Evolutionary conservation across 2,329 filamentous ascomycete genomes (phyloP), one percentile per base, ranked within the genome.

Genomic region (Pyricularia sp.): DNA sequence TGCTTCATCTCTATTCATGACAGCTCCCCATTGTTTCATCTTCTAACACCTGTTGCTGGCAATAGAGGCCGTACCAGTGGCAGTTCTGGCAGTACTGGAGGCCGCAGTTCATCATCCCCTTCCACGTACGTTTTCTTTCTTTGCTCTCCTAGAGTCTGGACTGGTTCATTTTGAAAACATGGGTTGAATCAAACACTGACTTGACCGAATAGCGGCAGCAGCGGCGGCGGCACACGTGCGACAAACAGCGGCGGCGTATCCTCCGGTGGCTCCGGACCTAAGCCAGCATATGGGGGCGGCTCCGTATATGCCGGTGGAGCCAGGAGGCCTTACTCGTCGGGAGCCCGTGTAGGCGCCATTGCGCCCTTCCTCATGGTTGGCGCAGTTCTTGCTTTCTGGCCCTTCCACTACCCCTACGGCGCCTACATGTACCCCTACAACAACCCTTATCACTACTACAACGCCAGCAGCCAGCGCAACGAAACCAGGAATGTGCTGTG

Each of bases 291-390:
- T 70, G 87, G 85, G 60, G 84, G 85, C 49, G 86, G 87, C 8
- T 70, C 72, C 63, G 89, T 82, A 73, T 92, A 91, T 71, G 82
- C 83, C 49, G 88, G 88, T 62, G 90, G 90, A 62, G 81, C 85
- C 0, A 66, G 77, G 2, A 71, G 73, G 0, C 88, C 90, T 1
- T 93, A 89, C 75, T 67, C 70, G 2, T 68, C 88, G 2, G 88
- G 87, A 7, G n/a, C 53, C 0, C 66, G 65, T 13, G 79, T 79
- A 1, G 80, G 81, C 3, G 80, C 88, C 49, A 73, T 84, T 31
- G 75, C 78, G 0, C 79, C 84, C 19, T 73, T 85, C 62, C 75
- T 88, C 2, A 71, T 81, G 4, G 80, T 78, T 6, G 76, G 74
- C 12, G 72, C 77, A 24, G 74, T 78, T 1, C 71, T 88, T 10